Conservation (phyloP, 306 rosid species). For the Acacia confusa region DNA sequence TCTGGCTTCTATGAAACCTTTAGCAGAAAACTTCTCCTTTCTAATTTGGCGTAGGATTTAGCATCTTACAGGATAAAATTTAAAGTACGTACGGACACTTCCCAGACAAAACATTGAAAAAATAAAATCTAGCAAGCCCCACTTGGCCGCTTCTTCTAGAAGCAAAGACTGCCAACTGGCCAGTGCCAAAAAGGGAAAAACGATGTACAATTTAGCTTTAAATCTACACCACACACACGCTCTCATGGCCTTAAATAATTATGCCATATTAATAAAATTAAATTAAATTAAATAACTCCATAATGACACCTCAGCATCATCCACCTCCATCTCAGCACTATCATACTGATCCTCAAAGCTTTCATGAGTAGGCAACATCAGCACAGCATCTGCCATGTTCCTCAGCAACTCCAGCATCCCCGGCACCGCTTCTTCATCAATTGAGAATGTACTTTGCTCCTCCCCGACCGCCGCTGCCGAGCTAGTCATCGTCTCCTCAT, state of each 20-base stretch:
- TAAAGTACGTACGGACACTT: slow-evolving; percentile 27
- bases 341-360: slow-evolving; percentile 20
- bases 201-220: background rate
- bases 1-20: background rate
- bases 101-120: background rate
- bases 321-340: slow-evolving; percentile 46
- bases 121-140: background rate
- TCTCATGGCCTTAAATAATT: background rate
- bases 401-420: slow-evolving; percentile 60
- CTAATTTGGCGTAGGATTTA: background rate
- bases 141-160: background rate
- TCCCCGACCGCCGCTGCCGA: background rate
- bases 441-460: slow-evolving; percentile 18
- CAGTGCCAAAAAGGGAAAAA: background rate
- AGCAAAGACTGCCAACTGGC: background rate
- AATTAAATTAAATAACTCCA: slow-evolving; percentile 62
- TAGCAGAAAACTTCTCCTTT: background rate
- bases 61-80: slow-evolving; percentile 27
- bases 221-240: background rate
- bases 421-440: slow-evolving; percentile 50
- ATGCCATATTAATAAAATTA: too few species aligned
- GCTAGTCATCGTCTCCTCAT: background rate
- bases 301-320: slow-evolving; percentile 55
- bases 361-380: slow-evolving; percentile 58
- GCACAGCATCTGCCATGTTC: slow-evolving; percentile 52